Evolutionary conservation across 1,284 basidiomycete genomes (phyloP).

Genomic region (Ceratobasidium theobromae): DNA sequence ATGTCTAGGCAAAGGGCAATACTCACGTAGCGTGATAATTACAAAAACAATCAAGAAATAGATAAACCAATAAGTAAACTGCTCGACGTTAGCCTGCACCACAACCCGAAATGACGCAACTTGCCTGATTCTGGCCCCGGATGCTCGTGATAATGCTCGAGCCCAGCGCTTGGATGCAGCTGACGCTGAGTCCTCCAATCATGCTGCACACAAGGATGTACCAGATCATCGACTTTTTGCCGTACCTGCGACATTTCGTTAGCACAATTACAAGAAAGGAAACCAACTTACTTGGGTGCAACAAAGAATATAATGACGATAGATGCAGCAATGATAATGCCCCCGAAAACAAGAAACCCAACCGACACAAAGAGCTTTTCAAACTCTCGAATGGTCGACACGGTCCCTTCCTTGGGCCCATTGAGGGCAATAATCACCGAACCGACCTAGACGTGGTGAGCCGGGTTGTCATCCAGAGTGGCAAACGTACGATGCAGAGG

Average conservation of each 20-base stretch:
- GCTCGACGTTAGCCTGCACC: background rate
- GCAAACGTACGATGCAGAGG: conserved; percentile 70
- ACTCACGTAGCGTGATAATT: conserved; percentile 73
- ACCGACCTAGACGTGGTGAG: conserved; percentile 57
- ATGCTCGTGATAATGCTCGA: conserved; percentile 86
- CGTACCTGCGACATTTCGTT: conserved; percentile 57
- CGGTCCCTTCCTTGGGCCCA: conserved; percentile 53
- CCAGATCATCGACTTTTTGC: conserved; percentile 93
- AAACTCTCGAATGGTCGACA: conserved; percentile 61
- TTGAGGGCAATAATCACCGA: conserved; percentile 76
- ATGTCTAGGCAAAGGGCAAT: conserved; percentile 32
- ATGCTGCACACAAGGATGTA: conserved; percentile 94
- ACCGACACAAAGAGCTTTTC: conserved; percentile 81
- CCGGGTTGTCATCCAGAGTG: background rate
- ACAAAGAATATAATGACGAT: conserved; percentile 76
- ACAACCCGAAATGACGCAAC: conserved; percentile 36
- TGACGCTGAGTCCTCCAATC: conserved; percentile 96
- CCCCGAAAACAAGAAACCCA: conserved; percentile 81
- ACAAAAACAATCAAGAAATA: conserved; percentile 88
- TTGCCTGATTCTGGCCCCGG: conserved; percentile 81
- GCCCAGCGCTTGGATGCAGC: conserved; percentile 92
- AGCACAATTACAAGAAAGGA: background rate
- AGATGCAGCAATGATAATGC: conserved; percentile 61
- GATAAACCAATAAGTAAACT: conserved; percentile 65
- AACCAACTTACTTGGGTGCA: conserved; percentile 62